Evolutionary conservation across 2,329 filamentous ascomycete species (phyloP), one percentile per base, ranked within the genome.

Genomic region (Aspergillus sp.): DNA sequence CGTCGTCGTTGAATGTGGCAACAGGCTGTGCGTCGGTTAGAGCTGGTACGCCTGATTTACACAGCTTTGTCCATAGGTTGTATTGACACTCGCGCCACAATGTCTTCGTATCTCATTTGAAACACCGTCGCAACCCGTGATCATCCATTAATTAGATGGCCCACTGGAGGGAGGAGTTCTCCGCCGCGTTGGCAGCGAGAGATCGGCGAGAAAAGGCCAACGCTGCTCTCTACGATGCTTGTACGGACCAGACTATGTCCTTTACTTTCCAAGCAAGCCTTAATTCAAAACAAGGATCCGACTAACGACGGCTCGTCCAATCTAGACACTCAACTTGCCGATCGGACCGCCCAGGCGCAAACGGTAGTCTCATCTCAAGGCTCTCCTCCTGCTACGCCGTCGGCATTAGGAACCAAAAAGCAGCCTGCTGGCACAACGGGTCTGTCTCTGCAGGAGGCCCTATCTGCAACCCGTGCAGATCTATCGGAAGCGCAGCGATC

Each of bases 151-250:
- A 54, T 57, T 55, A 57, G 20, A 85, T 85, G 82, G 80, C 84
- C 58, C 83, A 82, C 76, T 95, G 92, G 89, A 83, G 87, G 65
- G 85, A 89, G 60, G 88, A 95, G 65, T 97, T 96, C 71, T 79
- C 89, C 57, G 78, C 83, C 56, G 87, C 88, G 59, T 79, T 97
- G 59, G 81, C 85, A 61, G 86, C 88, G 64, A 80, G 85, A 58
- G 89, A 90, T 64, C 81, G 85, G 65, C 81, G 84, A 57, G 88
- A 91, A 65, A 81, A 84, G 65, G 78, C 78, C 52, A 83, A 86
- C 61, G 75, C 78, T 64, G 81, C 85, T 48, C 81, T 95, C 56
- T 88, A 96, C 64, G 81, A 91, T 68, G 87, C 89, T 56, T 96
- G 92, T 96, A 66, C 50, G 68, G 47, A 34, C n/a, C 31, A 6